Base-by-base conservation (phyloP, 768 basidiomycete species). In the Boletus vermiculosoides region DNA sequence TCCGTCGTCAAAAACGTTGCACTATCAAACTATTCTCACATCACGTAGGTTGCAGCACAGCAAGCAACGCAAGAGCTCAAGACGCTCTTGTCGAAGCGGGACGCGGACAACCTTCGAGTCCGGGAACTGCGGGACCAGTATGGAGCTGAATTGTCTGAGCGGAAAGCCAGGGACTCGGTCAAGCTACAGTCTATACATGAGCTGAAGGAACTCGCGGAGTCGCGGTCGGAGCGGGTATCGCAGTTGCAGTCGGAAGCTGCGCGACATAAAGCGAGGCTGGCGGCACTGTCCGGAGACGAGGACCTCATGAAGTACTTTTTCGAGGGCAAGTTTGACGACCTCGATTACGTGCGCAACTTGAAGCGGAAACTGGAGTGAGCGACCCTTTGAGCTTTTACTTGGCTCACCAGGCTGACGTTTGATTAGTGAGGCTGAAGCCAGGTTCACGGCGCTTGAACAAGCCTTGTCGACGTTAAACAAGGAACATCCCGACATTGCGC, bases 301-400 rank as follows among this genome's bases (percentile, higher is more conserved):
- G 88, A 92, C 48, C 76, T 93, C 34, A 78, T 94, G 71, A 73
- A 74, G 5, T 92, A 92, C 69, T 80, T 95, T 60, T 74, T 85
- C 52, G 77, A 77, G 45, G 83, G 80, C 20, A 77, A 81, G 44
- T 73, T 79, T 6, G 81, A 83, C 18, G 80, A 85, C 54, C 66
- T 70, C 1, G 71, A 76, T 13, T 86, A 82, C 61, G 76, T 86
- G 3, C 76, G 80, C 20, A 69, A 77, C 48, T 63, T 93, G 40
- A 83, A 82, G 66, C 72, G 65, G 20, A 80, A 80, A 54, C 73
- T 90, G 20, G 69, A 66, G 88, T 92, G 60, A 64, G 87, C 73
- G 1, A 11, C 1, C 28, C 12, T 28, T 25, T 28, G 15, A 10
- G 11, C 20, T 10, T 22, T 47, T 25, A 30, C 42, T 33, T 45